Evolutionary conservation across 768 basidiomycete species (phyloP), one percentile per base, ranked within the genome.

Genomic region (Xerocomellus chrysenteron): DNA sequence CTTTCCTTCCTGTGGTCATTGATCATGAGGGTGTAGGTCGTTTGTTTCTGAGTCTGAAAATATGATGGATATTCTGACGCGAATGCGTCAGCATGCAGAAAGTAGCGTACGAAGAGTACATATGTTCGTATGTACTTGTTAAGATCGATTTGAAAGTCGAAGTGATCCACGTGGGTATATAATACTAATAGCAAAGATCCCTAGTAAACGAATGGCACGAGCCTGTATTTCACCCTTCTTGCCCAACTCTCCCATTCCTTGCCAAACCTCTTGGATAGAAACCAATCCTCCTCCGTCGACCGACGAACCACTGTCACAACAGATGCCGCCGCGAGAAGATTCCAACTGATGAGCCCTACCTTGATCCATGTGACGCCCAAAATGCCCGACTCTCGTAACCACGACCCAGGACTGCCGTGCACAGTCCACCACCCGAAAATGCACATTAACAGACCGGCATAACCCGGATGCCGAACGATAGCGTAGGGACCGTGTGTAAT

Each of bases 1-100:
- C 90, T 80, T 65, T 93, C 90, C 69, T 94, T 94, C 64, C 82
- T 84, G 68, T 85, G 82, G 55, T 87, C 81, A 66, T 91, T 90
- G 60, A 91, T 82, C 2, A 84, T 87, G 54, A 91, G 64, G 40
- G 78, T 76, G 49, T 83, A 75, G 55, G 36, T 74, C 74, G 45
- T 77, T 75, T 16, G 58, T 67, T 32, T 82, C 80, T 3, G 74
- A 72, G 16, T 36, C 36, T 16, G 78, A 79, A 47, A 82, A 66
- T 78, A 82, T 81, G 36, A 36, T 16, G 30, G 10, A 24, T 36
- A 7, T 50, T 16, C 13, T 36, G 36, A 36, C 13, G 16, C 24
- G 44, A 21, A 1, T 13, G 57, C 40, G n/a, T 46, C 46, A 47
- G 17, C 12, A 37, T 43, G 33, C 26, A 3, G 11, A 42, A 2